Base-by-base conservation (phyloP, 176 grass and related monocot species). In the Thinopyrum elongatum region DNA sequence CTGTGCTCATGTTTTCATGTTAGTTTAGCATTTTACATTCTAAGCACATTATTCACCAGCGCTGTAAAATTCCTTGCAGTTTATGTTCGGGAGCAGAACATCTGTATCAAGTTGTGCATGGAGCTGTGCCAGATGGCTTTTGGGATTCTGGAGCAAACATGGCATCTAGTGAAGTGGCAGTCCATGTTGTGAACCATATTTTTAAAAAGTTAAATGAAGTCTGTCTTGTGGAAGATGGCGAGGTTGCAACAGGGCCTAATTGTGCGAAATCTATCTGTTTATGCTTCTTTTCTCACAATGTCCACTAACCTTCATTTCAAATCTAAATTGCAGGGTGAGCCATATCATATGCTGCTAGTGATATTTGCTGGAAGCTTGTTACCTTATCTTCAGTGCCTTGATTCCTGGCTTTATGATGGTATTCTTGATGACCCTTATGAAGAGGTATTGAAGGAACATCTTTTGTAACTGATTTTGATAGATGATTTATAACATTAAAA, bases 401-500 rank as follows among this genome's bases (percentile, higher is more conserved):
- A 98, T 88, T 98, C 96, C 78, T 98, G 95, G 95, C 84, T 98
- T 74, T 98, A 98, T 88, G 91, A 98, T 79, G 93, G 96, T 60
- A 95, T 95, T 90, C 93, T 98, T 92, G 89, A 95, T 90, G 96
- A 98, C 62, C 91, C 96, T 81, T 95, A 90, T 87, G 83, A 92
- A 86, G 96, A 98, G 96, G 95, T 98, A 90, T 65, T 78, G 33
- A 83, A 70, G 28, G 26, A 85, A 60, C 36, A 71, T 49, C 9
- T 53, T 35, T 25, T 22, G 57, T 68, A 30, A 74, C 30, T 46
- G 42, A 14, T 46, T 46, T 46, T 46, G 42, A 46, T 46, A 46
- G 42, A 46, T 79, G 33, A 74, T 80, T 61, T 61, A 33, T 83
- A 67, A 59, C 33, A 77, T 65, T 27, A 70, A 69, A 28, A 16